A percentile compares a stretch with the other conserved stretches of the same genome.
phyloP scores from a whole-genome alignment of 163 green algal species.

The Trebouxiophyceae sp. region DNA sequence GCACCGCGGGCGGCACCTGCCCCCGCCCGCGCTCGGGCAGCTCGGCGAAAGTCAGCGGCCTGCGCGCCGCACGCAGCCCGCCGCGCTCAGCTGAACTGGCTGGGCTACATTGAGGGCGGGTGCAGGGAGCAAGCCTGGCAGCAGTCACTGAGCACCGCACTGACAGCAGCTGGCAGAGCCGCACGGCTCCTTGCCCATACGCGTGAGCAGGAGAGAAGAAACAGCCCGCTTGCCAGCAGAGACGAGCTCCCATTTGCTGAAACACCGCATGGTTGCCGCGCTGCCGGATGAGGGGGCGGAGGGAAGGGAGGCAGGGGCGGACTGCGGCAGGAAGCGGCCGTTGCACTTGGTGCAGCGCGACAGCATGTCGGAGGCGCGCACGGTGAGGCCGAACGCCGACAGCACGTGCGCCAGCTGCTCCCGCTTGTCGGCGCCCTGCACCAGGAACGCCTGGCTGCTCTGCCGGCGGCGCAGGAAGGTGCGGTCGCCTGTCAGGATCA shows the following conservation, averaged over 20 bases:
- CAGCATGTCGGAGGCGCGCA: conserved; percentile 10
- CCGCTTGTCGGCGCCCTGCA: conserved; percentile 26
- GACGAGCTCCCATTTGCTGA: not conserved
- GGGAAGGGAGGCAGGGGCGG: not conserved
- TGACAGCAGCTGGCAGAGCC: too few species aligned
- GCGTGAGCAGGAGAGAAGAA: not conserved
- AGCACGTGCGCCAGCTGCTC: conserved; percentile 38
- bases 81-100: not conserved
- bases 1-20: conserved; percentile 21
- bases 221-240: not conserved
- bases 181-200: too few species aligned
- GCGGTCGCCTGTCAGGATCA: conserved; percentile 43
- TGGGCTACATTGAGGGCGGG: not conserved
- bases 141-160: too few species aligned
- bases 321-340: conserved; percentile 29
- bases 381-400: conserved; percentile 20
- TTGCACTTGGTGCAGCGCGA: conserved; percentile 40
- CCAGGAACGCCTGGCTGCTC: conserved; percentile 26
- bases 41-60: conserved; percentile 3
- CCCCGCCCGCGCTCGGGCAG: conserved; percentile 12
- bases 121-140: not conserved
- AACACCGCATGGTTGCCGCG: not conserved
- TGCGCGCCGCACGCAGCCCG: not conserved
- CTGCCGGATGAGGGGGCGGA: not conserved
- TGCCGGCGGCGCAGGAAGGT: conserved; percentile 21